phyloP scores from a whole-genome alignment of 2,329 filamentous ascomycete species.

The Colletotrichum simmondsii region DNA sequence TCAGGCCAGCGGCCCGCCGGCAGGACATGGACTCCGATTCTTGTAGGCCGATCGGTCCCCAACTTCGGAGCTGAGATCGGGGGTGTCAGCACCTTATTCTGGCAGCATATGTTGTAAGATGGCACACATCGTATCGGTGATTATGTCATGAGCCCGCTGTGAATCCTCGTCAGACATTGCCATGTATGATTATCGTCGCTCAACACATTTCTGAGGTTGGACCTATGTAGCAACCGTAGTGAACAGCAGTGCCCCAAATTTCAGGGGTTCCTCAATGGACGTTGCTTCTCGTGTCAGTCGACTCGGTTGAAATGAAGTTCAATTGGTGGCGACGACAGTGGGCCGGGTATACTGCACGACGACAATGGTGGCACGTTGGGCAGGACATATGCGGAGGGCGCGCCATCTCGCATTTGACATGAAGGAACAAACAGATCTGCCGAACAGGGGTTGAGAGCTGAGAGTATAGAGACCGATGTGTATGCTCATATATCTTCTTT shows the following conservation, averaged over 20 bases:
- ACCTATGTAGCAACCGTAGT: not conserved
- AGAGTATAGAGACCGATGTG: not conserved
- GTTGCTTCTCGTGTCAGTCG: not conserved
- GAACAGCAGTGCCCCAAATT: not conserved
- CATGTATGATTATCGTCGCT: not conserved
- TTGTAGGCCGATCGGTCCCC: not conserved
- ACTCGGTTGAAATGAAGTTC: not conserved
- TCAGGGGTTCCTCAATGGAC: not conserved
- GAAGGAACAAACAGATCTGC: slow-evolving; percentile 1
- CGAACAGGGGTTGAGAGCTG: not conserved
- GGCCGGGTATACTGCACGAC: not conserved
- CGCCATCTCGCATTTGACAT: slow-evolving; percentile 2
- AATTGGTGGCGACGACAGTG: not conserved
- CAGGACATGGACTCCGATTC: not conserved
- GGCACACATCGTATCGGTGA: not conserved
- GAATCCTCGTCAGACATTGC: not conserved
- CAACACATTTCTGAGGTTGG: not conserved
- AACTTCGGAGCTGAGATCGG: not conserved
- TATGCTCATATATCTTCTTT: not conserved
- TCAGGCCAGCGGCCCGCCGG: slow-evolving; percentile 3
- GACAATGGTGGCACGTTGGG: not conserved
- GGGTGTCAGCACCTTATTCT: not conserved
- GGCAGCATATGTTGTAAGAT: not conserved
- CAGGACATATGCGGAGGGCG: not conserved
- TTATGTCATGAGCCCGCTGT: not conserved